These are phyloP conservation scores for Cordyceps cicadae DNA, from an alignment of 2,329 filamentous ascomycete genomes.

Conservation along the genomic window DNA sequence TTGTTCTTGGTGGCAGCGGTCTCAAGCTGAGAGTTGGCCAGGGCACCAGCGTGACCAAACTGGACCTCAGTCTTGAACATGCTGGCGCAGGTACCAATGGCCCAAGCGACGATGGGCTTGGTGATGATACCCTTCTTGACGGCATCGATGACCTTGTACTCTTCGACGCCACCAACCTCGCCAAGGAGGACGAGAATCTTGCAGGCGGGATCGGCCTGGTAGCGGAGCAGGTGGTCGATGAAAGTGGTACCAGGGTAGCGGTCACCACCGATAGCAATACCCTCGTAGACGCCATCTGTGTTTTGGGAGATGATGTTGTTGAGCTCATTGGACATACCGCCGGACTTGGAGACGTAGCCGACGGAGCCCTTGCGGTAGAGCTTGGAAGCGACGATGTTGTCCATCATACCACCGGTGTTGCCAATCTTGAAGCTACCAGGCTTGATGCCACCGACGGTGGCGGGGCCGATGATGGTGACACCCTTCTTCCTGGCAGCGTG, in stretches of 20 bases:
- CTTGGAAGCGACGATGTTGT: conserved; percentile 99
- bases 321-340: conserved; percentile 99
- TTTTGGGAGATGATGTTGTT: conserved; percentile 98
- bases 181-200: conserved; percentile 94
- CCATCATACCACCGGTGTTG: conserved; percentile 99
- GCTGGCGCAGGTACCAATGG: conserved; percentile 96
- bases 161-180: conserved; percentile 98
- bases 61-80: conserved; percentile 99
- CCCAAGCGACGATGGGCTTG: conserved; percentile 98
- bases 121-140: conserved; percentile 91
- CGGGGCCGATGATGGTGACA: conserved; percentile 96
- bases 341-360: conserved; percentile 98
- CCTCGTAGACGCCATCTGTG: conserved; percentile 97
- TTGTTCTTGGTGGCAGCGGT: conserved; percentile 96
- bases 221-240: conserved; percentile 95
- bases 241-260: conserved; percentile 98
- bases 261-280: conserved; percentile 98
- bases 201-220: conserved; percentile 93
- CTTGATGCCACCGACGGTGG: conserved; percentile 98
- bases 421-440: conserved; percentile 99
- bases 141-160: conserved; percentile 98
- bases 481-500: conserved; percentile 97
- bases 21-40: conserved; percentile 98
- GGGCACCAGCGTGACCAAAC: conserved; percentile 97
- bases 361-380: conserved; percentile 99